Conservation (phyloP, 805 yeast genomes). For the Tetrapisispora fleetii region DNA sequence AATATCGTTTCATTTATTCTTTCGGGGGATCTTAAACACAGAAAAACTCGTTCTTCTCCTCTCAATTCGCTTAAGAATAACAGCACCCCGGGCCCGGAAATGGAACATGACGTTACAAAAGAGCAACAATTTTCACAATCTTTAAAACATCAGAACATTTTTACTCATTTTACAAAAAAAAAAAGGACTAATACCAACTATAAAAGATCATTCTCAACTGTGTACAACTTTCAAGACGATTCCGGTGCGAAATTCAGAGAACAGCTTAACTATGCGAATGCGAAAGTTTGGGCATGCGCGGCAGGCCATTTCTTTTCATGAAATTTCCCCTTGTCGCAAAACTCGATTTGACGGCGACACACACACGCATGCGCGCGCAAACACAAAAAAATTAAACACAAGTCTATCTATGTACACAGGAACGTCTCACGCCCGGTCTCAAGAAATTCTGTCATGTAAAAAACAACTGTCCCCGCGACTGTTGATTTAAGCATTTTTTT, state of each 20-base stretch:
- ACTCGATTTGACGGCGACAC: neutral
- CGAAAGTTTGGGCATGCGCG: constrained; percentile 11
- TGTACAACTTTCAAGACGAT: neutral
- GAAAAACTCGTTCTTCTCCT: no score
- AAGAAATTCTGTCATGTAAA: no score
- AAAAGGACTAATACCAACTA: neutral
- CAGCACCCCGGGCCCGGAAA: no score
- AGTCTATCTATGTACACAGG: no score
- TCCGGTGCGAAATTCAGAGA: constrained; percentile 13
- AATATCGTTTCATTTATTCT: no score
- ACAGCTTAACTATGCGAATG: constrained; percentile 15
- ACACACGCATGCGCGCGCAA: neutral
- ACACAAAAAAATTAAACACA: no score
- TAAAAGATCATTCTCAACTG: neutral
- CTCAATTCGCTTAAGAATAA: no score
- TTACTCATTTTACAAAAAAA: neutral
- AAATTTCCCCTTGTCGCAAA: neutral
- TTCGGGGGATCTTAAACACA: no score
- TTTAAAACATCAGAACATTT: neutral
- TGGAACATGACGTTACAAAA: no score
- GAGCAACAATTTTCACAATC: neutral
- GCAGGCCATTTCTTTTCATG: neutral
- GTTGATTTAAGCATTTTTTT: no score
- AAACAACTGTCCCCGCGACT: no score
- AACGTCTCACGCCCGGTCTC: no score